phyloP scores from a whole-genome alignment of 2,329 filamentous ascomycete genomes.

The Tolypocladium pustulatum region DNA sequence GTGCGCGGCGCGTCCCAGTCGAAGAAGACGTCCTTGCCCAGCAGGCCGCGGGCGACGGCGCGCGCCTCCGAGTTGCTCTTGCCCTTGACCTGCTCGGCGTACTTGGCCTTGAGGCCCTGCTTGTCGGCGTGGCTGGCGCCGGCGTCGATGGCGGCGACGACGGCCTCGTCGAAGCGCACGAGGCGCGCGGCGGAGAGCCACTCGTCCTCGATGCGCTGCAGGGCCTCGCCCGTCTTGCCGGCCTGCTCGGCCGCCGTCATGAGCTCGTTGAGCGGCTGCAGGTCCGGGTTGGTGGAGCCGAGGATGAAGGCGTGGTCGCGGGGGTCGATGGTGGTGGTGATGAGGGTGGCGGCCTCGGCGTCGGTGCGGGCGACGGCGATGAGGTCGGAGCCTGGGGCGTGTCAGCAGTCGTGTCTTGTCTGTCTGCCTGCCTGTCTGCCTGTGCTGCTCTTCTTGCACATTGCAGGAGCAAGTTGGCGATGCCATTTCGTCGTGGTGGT shows the following conservation, averaged over 20 bases:
- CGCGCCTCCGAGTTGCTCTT: constrained; percentile 80
- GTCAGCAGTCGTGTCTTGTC: too few relatives aligned
- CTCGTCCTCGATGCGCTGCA: constrained; percentile 85
- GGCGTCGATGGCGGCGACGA: constrained; percentile 67
- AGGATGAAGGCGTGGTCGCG: constrained; percentile 93
- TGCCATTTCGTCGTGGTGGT: too few relatives aligned
- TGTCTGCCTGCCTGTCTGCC: background rate
- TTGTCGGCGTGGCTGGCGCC: constrained; percentile 49
- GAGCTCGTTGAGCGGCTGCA: constrained; percentile 79
- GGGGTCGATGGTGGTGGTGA: constrained; percentile 91
- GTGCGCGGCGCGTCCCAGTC: constrained; percentile 94
- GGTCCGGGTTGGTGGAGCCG: constrained; percentile 73
- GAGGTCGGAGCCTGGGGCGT: constrained; percentile 60
- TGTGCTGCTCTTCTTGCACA: background rate
- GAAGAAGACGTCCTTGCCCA: constrained; percentile 76
- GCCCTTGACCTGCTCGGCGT: constrained; percentile 58
- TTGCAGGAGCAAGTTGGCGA: too few relatives aligned
- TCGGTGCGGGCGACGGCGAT: constrained; percentile 90
- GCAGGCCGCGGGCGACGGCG: constrained; percentile 64
- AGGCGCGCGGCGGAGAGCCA: constrained; percentile 74
- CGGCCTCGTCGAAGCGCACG: constrained; percentile 84
- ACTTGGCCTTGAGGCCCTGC: constrained; percentile 54
- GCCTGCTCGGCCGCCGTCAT: constrained; percentile 77
- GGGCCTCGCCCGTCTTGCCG: constrained; percentile 68
- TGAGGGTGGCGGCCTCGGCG: constrained; percentile 93